Evolutionary conservation across 169 alveolate genomes (phyloP).

Genomic region (Babesia sp.): DNA sequence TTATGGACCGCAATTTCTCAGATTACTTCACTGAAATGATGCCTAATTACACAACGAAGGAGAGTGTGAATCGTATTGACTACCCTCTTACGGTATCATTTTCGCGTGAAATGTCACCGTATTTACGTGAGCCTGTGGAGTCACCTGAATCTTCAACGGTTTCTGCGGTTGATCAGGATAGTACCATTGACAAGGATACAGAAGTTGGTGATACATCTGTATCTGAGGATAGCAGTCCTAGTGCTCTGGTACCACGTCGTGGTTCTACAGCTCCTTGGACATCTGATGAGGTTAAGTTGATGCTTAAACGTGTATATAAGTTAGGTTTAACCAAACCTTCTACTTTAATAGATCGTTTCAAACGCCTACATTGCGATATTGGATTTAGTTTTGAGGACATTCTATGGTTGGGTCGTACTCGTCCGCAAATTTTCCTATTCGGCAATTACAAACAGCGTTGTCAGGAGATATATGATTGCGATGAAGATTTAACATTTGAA

Average conservation of each 20-base stretch:
- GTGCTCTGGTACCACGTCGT: neutral
- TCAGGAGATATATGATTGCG: slow-evolving; percentile 54
- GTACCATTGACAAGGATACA: neutral
- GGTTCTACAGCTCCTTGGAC: slow-evolving; percentile 44
- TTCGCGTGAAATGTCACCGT: slow-evolving; percentile 12
- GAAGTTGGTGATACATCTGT: neutral
- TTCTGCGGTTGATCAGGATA: neutral
- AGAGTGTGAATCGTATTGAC: slow-evolving; percentile 56
- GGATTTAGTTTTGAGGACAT: slow-evolving; percentile 64
- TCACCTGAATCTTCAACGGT: slow-evolving; percentile 1
- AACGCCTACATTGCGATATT: slow-evolving; percentile 39
- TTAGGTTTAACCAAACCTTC: slow-evolving; percentile 34
- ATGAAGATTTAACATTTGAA: slow-evolving; percentile 50
- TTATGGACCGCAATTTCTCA: slow-evolving; percentile 60
- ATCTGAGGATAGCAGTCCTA: neutral
- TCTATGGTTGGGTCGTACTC: slow-evolving; percentile 33
- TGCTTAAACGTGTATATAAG: slow-evolving; percentile 15
- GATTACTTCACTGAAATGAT: slow-evolving; percentile 42
- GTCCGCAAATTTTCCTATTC: slow-evolving; percentile 31
- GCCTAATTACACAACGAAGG: slow-evolving; percentile 55
- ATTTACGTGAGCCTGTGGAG: slow-evolving; percentile 7
- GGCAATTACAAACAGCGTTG: slow-evolving; percentile 51
- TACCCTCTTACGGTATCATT: slow-evolving; percentile 38
- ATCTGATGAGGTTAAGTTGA: slow-evolving; percentile 28
- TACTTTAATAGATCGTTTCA: slow-evolving; percentile 37